Conservation (phyloP, 139 green algal genomes). For the Chlorella sorokiniana region DNA sequence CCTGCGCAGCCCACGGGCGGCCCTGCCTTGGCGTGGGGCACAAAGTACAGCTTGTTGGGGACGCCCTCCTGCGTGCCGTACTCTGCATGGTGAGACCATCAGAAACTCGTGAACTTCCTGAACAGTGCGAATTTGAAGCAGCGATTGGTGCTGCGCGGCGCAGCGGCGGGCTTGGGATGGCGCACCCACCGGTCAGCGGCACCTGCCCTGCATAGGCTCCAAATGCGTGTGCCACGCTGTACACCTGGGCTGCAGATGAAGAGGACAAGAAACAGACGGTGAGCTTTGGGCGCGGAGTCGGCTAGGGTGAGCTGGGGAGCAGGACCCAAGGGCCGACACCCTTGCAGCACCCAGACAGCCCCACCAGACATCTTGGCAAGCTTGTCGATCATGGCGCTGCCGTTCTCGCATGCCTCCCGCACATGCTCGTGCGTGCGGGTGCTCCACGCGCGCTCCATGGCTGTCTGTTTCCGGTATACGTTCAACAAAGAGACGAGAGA, state of each 20-base stretch:
- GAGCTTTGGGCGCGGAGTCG: background rate
- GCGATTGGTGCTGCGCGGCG: no score
- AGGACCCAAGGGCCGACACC: background rate
- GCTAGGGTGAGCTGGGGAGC: background rate
- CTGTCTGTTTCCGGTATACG: no score
- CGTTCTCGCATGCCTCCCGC: background rate
- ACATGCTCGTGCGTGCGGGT: constrained; percentile 28
- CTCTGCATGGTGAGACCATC: no score
- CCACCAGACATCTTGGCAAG: constrained; percentile 15
- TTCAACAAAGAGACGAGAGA: no score
- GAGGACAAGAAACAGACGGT: background rate
- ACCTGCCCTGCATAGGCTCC: background rate
- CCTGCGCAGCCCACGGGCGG: no score
- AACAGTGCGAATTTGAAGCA: no score
- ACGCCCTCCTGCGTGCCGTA: constrained; percentile 1
- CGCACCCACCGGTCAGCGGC: background rate
- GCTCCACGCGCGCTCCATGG: background rate
- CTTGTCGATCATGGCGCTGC: constrained; percentile 14
- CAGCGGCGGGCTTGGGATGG: background rate
- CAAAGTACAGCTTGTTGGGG: constrained; percentile 22
- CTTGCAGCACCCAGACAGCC: background rate
- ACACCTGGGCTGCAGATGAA: constrained; percentile 11
- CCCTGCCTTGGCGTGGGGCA: constrained; percentile 7
- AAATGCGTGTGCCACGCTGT: constrained; percentile 10
- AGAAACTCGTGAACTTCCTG: no score